Conservation (phyloP, 805 yeast species). For the Candida arabinofermentans region DNA sequence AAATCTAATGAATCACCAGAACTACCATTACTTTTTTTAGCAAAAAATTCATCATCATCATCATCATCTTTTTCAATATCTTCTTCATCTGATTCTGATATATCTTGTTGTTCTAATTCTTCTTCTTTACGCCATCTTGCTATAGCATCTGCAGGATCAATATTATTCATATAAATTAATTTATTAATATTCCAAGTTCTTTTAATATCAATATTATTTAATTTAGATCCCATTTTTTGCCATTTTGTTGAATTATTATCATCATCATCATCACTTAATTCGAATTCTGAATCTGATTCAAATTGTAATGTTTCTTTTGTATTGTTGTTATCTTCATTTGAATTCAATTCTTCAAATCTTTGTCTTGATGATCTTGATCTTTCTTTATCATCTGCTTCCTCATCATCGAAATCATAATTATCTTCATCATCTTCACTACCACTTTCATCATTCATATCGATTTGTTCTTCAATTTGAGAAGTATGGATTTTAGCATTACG, state of each 20-base stretch:
- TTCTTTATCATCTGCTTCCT: conserved; percentile 35
- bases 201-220: conserved; percentile 47
- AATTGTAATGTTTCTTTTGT: conserved; percentile 33
- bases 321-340: conserved; percentile 12
- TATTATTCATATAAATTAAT: conserved; percentile 72
- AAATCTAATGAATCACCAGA: background rate
- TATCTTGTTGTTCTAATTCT: conserved; percentile 36
- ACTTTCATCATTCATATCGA: too few relatives aligned
- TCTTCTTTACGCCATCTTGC: conserved; percentile 64
- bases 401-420: conserved; percentile 42
- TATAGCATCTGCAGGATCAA: conserved; percentile 69
- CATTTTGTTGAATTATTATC: conserved; percentile 33
- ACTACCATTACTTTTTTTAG: conserved; percentile 44
- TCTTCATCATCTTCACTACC: conserved; percentile 41
- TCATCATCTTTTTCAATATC: conserved; percentile 37
- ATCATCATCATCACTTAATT: conserved; percentile 33
- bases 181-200: conserved; percentile 78
- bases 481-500: conserved; percentile 62
- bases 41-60: conserved; percentile 52
- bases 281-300: conserved; percentile 53
- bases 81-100: conserved; percentile 35
- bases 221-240: conserved; percentile 53
- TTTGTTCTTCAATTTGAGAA: conserved; percentile 42
- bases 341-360: conserved; percentile 34
- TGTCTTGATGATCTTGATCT: conserved; percentile 40